Evolutionary conservation across 179 eudicot genomes (phyloP).

Genomic region (Spergularia azorica): DNA sequence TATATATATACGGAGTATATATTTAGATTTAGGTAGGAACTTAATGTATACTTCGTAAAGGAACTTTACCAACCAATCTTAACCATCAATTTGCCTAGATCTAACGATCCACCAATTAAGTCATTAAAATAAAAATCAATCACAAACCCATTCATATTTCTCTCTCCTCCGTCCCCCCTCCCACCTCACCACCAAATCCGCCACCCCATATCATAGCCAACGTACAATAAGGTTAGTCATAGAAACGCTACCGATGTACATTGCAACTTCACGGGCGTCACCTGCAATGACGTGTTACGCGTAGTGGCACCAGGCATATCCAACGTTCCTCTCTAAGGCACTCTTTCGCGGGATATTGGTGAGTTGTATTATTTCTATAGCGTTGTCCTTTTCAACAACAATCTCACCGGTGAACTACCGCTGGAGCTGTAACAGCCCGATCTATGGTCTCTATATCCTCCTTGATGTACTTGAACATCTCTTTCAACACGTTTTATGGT

Average conservation of each 20-base stretch:
- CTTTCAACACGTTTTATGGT: conserved; percentile 48
- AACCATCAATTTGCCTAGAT: no score
- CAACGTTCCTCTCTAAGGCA: conserved; percentile 38
- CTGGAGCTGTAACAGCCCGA: background rate
- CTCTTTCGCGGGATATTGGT: conserved; percentile 50
- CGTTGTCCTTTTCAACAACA: conserved; percentile 34
- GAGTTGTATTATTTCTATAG: conserved; percentile 39
- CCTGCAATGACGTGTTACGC: conserved; percentile 42
- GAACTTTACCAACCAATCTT: no score
- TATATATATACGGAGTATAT: no score
- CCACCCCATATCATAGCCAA: background rate
- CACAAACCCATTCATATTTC: no score
- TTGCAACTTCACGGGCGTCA: conserved; percentile 71
- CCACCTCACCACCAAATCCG: no score
- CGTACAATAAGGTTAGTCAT: background rate
- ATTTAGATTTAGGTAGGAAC: no score
- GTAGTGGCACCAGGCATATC: conserved; percentile 53
- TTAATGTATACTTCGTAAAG: no score
- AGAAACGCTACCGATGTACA: conserved; percentile 19
- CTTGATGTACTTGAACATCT: conserved; percentile 52
- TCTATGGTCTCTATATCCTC: conserved; percentile 22
- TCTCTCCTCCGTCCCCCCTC: no score
- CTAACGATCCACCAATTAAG: no score
- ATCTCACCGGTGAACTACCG: conserved; percentile 20
- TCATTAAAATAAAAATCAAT: no score